Evolutionary conservation across 179 eudicot genomes (phyloP), one percentile per base, ranked within the genome.

Genomic region (Corrigiola litoralis): DNA sequence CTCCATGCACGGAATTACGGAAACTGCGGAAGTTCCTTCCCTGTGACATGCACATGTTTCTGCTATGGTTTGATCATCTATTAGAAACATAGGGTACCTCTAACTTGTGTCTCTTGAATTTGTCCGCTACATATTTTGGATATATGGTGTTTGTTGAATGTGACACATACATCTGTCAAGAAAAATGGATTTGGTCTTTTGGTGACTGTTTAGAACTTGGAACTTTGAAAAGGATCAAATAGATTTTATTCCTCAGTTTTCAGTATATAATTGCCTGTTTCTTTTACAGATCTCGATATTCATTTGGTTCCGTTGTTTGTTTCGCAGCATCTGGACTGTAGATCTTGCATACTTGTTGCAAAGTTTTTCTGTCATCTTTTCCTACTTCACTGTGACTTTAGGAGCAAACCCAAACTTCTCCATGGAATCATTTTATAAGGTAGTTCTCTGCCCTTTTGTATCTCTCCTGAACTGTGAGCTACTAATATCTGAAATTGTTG

Each of bases 351-450:
- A 88, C 72, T 62, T 95, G 72, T 74, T 95, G 82, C 89, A 85
- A 75, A 86, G 76, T 34, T 87, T 84, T 70, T 79, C 90, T 33
- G 73, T 95, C 77, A 69, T 72, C 50, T 95, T 95, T 76, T 83
- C 97, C 44, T 95, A 84, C 81, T 88, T 87, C 83, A 95, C 97
- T 10, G 96, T 95, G 72, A 91, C 99, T 48, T 64, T 88, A 68
- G 97, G 97, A 76, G 99, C 96, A 48, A 91, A 95, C 71, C 99
- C 99, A 63, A 80, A 84, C 54, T 95, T 88, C 75, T 83, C 85
- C 24, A 74, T 71, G 68, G 97, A 91, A 87, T 83, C 84, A 54
- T 95, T 76, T 81, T 95, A 95, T 70, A 91, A 88, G 96, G 99
- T 91, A 72, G 57, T 18, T 29, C 62, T 45, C 38, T 41, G 16